Base-by-base conservation (phyloP, 1,284 basidiomycete genomes). In the Ustilago vetiveriae region DNA sequence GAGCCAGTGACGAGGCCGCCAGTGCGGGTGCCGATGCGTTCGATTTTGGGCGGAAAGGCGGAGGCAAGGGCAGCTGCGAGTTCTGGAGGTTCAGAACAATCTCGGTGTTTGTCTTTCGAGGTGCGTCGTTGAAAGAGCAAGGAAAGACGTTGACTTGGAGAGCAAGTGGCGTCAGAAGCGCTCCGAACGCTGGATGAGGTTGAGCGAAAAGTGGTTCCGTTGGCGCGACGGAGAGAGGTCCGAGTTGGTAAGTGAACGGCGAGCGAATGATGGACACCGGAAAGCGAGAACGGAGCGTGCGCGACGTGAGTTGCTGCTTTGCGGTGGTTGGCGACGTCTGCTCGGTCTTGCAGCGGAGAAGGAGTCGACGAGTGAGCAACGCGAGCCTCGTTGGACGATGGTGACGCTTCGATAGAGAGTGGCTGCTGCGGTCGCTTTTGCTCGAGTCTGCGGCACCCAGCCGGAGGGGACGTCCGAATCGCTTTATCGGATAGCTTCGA, bases 221-320 rank as follows among this genome's bases (percentile, higher is more conserved):
- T 23, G 7, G 33, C 6, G 9, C 42, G 38, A 35, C 58, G 58
- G 4, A 39, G 38, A 11, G 43, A 38, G 27, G 58, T 50, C 17
- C 54, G 60, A 23, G 35, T 41, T 16, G 47, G 50, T 30, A 64
- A 45, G 26, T 49, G 60, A 32, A 39, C 54, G 16, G 54, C 60
- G 5, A 64, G 32, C 33, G 60, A 64, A 10, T 40, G 60, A 26
- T 64, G 60, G 26, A 64, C 42, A 24, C 40, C 41, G 4, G 54
- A 49, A 14, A 57, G 26, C 9, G 45, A 41, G 13, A 47, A 43
- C 19, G 27, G 58, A 42, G 22, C n/a, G 27, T 38, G 19, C 3
- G 40, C 9, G 22, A 37, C n/a, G 14, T 54, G 41, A 29, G 24
- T 4, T 22, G 29, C 16, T 3, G 50, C 5, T 13, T 26, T 17